Conservation (phyloP, 768 basidiomycete genomes). For the Cystobasidium onofrii region DNA sequence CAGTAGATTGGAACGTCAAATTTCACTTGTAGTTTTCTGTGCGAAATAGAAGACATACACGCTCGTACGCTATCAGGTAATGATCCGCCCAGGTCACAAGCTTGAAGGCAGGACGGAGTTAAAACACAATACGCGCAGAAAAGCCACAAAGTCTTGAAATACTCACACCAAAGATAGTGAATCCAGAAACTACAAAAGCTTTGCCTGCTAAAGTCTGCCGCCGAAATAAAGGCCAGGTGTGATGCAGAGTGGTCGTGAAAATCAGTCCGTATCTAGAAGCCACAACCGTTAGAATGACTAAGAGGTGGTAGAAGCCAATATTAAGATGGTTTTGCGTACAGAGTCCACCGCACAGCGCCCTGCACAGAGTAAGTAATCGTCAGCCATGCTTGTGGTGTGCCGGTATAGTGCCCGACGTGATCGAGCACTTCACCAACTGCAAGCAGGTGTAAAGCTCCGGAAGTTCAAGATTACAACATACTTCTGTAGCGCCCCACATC, state of each 20-base stretch:
- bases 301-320: background rate
- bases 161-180: conserved; percentile 26
- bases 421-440: background rate
- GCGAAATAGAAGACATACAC: background rate
- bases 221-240: conserved; percentile 17
- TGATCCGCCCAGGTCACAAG: conserved; percentile 29
- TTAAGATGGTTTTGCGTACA: background rate
- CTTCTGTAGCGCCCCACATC: background rate
- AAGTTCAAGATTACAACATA: background rate
- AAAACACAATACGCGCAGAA: no score
- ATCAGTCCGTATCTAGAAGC: conserved; percentile 7
- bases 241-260: conserved; percentile 11
- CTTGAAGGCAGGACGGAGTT: conserved; percentile 4
- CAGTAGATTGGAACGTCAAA: background rate
- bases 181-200: conserved; percentile 15
- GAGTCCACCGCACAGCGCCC: conserved; percentile 26
- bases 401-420: background rate
- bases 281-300: background rate
- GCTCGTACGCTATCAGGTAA: conserved; percentile 18
- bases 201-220: conserved; percentile 26
- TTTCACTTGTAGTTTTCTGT: no score
- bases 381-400: background rate
- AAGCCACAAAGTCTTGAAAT: background rate
- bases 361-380: background rate
- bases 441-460: background rate